A percentile compares a stretch with the other conserved stretches of the same genome.
Evolutionary conservation across 1,139 yeast species (phyloP).

Genomic region (Yamadazyma epiphylla): DNA sequence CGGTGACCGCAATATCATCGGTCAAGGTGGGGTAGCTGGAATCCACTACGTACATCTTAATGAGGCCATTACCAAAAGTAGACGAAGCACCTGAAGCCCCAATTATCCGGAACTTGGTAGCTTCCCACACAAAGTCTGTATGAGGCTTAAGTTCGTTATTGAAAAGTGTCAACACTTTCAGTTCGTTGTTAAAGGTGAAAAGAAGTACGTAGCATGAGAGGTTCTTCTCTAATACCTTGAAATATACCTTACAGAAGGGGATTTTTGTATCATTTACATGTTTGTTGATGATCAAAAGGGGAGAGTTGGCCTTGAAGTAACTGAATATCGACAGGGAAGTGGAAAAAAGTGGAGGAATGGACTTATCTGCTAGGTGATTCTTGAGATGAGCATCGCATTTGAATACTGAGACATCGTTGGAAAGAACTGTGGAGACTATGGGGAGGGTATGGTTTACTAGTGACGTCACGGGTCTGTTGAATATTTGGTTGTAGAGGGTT

Average conservation of each 20-base stretch:
- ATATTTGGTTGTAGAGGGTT: too few species aligned
- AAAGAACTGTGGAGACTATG: too few species aligned
- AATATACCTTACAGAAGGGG: conserved; percentile 30
- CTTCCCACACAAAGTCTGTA: conserved; percentile 27
- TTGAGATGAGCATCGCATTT: too few species aligned
- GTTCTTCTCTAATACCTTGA: conserved; percentile 28
- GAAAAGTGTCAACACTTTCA: conserved; percentile 20
- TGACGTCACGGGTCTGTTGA: too few species aligned
- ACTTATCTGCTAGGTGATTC: too few species aligned
- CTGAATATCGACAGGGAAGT: conserved; percentile 26
- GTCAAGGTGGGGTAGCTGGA: conserved; percentile 19
- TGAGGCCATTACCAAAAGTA: conserved; percentile 33
- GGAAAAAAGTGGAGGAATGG: too few species aligned
- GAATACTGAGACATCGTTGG: too few species aligned
- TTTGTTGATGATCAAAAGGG: conserved; percentile 26
- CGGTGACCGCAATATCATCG: conserved; percentile 16
- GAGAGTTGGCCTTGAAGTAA: conserved; percentile 30
- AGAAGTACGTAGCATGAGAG: conserved; percentile 32
- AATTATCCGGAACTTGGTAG: conserved; percentile 27
- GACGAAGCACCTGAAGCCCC: conserved; percentile 39
- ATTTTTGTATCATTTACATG: conserved; percentile 11
- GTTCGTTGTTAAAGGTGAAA: conserved; percentile 14
- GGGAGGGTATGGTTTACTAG: too few species aligned
- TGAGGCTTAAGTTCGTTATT: conserved; percentile 35
- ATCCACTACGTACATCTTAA: conserved; percentile 24